These are phyloP conservation scores for Coccomyxa sp. DNA, from an alignment of 139 green algal species.

Conservation along the genomic window DNA sequence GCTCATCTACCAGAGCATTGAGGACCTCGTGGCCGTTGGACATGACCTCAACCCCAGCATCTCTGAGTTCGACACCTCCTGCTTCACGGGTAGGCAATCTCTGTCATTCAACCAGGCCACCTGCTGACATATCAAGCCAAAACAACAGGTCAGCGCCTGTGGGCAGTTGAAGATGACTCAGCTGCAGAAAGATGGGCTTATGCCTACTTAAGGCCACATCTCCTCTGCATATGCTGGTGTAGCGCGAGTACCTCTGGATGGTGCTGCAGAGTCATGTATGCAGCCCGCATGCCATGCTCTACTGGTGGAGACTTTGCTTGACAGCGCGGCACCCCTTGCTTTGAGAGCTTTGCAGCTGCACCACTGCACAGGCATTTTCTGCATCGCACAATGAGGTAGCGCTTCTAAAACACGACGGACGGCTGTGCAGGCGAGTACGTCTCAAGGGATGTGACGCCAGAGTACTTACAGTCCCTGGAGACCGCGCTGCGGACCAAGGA, in stretches of 20 bases:
- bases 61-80: slow-evolving; percentile 85
- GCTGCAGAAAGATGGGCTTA: background rate
- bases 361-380: too few species aligned
- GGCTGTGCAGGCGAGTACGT: slow-evolving; percentile 67
- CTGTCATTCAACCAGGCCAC: background rate
- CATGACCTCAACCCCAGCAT: slow-evolving; percentile 81
- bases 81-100: slow-evolving; percentile 62
- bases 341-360: too few species aligned
- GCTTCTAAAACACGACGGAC: too few species aligned
- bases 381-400: too few species aligned
- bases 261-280: too few species aligned
- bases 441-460: slow-evolving; percentile 76
- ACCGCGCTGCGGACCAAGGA: slow-evolving; percentile 38
- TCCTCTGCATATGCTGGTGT: background rate
- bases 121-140: background rate
- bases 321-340: too few species aligned
- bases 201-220: background rate
- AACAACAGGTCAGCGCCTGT: background rate
- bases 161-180: background rate
- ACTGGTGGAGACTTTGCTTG: too few species aligned
- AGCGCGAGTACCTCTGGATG: too few species aligned
- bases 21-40: slow-evolving; percentile 71
- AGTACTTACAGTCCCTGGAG: slow-evolving; percentile 78
- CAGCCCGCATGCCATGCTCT: too few species aligned
- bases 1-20: slow-evolving; percentile 88